Percentiles rank a stretch among this genome's conserved stretches.
Conservation (phyloP, 1,139 yeast genomes). For the Lodderomyces orthopsilosis region DNA sequence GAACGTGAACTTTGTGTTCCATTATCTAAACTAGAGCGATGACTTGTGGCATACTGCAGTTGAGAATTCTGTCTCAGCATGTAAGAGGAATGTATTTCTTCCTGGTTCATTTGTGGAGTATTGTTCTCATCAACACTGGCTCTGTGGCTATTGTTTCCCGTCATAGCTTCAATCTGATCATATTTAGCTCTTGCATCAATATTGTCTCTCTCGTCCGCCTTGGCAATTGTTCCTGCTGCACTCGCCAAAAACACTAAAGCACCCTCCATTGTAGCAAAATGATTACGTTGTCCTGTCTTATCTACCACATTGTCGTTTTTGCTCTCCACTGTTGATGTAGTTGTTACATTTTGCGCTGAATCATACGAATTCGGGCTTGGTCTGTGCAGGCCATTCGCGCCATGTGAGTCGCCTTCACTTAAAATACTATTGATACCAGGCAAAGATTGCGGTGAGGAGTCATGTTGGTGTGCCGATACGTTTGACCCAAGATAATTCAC, state of each 20-base stretch:
- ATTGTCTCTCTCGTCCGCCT: constrained; percentile 63
- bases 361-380: not conserved
- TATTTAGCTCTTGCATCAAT: constrained; percentile 62
- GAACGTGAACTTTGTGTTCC: not conserved
- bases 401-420: not conserved
- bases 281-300: constrained; percentile 11
- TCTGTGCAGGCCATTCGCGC: not conserved
- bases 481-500: not conserved
- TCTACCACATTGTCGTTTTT: not conserved
- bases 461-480: not conserved
- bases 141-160: constrained; percentile 9
- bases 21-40: not conserved
- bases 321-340: not conserved
- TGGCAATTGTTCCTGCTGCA: constrained; percentile 72
- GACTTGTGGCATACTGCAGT: constrained; percentile 2
- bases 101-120: not conserved
- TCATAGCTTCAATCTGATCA: constrained; percentile 39
- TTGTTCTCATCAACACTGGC: constrained; percentile 7
- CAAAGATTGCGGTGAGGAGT: constrained; percentile 3
- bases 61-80: not conserved
- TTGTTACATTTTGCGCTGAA: not conserved
- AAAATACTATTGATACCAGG: constrained; percentile 11
- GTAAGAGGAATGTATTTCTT: not conserved
- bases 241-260: constrained; percentile 71
- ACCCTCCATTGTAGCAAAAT: constrained; percentile 55